phyloP scores from a whole-genome alignment of 257 asterid genomes.

The Ophiorrhiza pumila region DNA sequence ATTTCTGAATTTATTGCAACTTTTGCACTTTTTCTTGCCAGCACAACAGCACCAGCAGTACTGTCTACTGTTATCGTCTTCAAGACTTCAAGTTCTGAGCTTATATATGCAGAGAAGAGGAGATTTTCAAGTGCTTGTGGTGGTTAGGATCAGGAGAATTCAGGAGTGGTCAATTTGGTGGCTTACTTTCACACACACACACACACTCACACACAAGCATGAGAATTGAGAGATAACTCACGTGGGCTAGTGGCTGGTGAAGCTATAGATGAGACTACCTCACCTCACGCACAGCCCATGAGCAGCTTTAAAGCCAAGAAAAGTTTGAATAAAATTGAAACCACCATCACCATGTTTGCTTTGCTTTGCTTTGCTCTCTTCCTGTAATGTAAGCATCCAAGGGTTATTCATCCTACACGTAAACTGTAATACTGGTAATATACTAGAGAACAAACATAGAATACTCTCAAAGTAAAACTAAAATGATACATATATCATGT shows the following conservation, averaged over 20 bases:
- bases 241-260: slow-evolving; percentile 24
- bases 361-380: slow-evolving; percentile 12
- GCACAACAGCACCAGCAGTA: too few species aligned
- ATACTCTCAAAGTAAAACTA: too few species aligned
- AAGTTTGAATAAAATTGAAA: slow-evolving; percentile 13
- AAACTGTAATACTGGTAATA: neutral
- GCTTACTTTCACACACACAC: neutral
- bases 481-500: too few species aligned
- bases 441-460: neutral
- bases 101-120: too few species aligned
- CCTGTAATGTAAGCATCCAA: slow-evolving; percentile 4
- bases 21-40: too few species aligned
- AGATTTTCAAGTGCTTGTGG: too few species aligned
- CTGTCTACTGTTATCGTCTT: too few species aligned
- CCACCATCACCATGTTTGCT: neutral
- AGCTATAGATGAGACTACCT: slow-evolving; percentile 20
- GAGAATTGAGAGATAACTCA: slow-evolving; percentile 23
- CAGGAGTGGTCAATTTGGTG: slow-evolving; percentile 7
- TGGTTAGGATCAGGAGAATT: too few species aligned
- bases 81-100: too few species aligned
- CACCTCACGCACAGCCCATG: slow-evolving; percentile 49
- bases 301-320: slow-evolving; percentile 50
- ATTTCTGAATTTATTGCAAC: neutral
- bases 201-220: slow-evolving; percentile 5
- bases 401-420: neutral